phyloP scores from a whole-genome alignment of 2,329 filamentous ascomycete genomes.

The Pseudogymnoascus sp. region DNA sequence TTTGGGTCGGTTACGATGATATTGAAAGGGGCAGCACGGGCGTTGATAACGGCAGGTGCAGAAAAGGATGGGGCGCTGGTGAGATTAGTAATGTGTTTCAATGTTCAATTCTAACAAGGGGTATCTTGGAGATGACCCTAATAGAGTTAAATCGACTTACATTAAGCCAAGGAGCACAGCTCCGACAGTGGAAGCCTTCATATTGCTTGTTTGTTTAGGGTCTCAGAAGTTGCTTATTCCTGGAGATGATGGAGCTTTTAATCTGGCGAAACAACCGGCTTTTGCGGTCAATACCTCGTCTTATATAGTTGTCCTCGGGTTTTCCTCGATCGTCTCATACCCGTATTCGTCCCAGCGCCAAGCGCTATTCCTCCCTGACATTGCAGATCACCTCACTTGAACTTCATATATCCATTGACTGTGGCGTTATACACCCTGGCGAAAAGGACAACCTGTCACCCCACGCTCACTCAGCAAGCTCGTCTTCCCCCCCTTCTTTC shows the following conservation, averaged over 20 bases:
- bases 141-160: not conserved
- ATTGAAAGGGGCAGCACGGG: not conserved
- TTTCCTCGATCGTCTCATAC: not conserved
- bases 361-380: not conserved
- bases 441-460: not conserved
- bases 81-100: not conserved
- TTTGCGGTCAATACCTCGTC: not conserved
- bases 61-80: not conserved
- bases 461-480: conserved; percentile 2
- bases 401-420: not conserved
- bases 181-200: not conserved
- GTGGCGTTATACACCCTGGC: not conserved
- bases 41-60: not conserved
- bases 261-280: not conserved
- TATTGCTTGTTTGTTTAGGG: not conserved
- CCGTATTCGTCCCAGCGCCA: not conserved
- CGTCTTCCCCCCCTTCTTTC: not conserved
- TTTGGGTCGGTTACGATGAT: not conserved
- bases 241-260: too few species aligned
- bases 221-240: not conserved
- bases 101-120: not conserved
- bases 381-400: not conserved
- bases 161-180: not conserved
- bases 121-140: not conserved
- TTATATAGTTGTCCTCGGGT: not conserved